Evolutionary conservation across 192 early-diverging fungal genomes (phyloP), one percentile per base, ranked within the genome.

Genomic region (Geranomyces michiganensis): DNA sequence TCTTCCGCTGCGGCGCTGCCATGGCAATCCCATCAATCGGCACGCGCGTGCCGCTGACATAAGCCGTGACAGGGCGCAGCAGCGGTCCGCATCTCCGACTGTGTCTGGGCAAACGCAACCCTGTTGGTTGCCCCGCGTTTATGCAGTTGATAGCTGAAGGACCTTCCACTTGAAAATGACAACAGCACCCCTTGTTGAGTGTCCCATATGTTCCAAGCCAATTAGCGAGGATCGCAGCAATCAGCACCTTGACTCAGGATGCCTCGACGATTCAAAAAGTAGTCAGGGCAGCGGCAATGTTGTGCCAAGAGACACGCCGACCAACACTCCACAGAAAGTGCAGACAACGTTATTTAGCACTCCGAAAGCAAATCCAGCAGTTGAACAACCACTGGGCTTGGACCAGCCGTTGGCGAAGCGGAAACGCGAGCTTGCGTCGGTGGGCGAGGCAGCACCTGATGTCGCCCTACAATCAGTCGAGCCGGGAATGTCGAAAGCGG

Each of bases 201-300:
- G 65, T 29, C 65, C 65, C 10, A 14, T 48, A 12, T 67, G 65
- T 47, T 19, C 2, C 8, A 48, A 53, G 45, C 2, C 15, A 2
- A 67, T 67, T 6, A 17, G 13, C 31, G 22, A 48, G 46, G 21
- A 21, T 21, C 15, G 13, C 26, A 78, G 53, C 61, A 65, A 55
- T 33, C 51, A 31, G 31, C 67, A 68, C 56, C 67, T 59, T 1
- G 72, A 67, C 17, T 27, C 31, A 13, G 62, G 62, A n/a, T 64
- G 62, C 22, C 41, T 60, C 27, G 31, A 17, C 22, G 58, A 24
- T 26, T 7, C 58, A 17, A 32, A 60, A 17, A 32, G 58, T 19
- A 60, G 26, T 24, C 49, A 60, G 74, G 65, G 22, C 17, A 72
- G 48, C 68, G 73, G 67, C 47, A 65, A 0, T 17, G 29, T 46